These are phyloP conservation scores for Magnaporthiopsis rhizophila DNA, from an alignment of 2,329 filamentous ascomycete genomes.

Conservation along the genomic window DNA sequence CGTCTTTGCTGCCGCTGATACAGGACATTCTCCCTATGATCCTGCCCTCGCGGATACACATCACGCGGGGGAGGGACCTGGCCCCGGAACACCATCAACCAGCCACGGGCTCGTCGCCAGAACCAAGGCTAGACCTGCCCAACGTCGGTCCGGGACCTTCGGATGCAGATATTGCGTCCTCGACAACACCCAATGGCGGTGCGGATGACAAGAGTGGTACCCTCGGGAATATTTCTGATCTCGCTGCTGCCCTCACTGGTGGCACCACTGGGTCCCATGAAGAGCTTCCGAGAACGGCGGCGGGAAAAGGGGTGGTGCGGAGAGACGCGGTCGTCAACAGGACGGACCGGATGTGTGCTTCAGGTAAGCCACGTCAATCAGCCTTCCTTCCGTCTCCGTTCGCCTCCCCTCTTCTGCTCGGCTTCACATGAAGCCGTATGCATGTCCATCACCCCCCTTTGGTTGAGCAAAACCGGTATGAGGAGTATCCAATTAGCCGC, in stretches of 20 bases:
- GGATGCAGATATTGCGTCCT: background rate
- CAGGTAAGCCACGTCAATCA: slow-evolving; percentile 35
- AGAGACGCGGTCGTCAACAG: slow-evolving; percentile 54
- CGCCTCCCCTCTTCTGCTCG: slow-evolving; percentile 4
- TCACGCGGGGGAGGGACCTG: slow-evolving; percentile 41
- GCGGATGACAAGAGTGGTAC: background rate
- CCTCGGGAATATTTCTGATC: background rate
- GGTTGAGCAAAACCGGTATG: background rate
- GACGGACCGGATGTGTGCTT: slow-evolving; percentile 59
- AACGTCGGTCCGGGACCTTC: background rate
- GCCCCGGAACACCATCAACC: slow-evolving; percentile 17
- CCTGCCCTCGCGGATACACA: slow-evolving; percentile 47
- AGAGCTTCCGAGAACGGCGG: slow-evolving; percentile 14
- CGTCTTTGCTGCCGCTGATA: slow-evolving; percentile 45
- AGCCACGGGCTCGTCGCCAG: slow-evolving; percentile 14
- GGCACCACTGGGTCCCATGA: background rate
- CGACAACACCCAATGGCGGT: background rate
- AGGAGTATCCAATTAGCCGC: background rate
- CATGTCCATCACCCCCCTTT: background rate
- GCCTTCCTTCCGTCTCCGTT: too few species aligned
- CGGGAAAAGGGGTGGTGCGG: slow-evolving; percentile 25
- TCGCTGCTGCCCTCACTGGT: background rate
- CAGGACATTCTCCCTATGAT: slow-evolving; percentile 53
- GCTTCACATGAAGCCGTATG: background rate
- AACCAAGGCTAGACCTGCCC: slow-evolving; percentile 9